Base-by-base conservation (phyloP, 306 rosid species). In the Quercus mongolica region DNA sequence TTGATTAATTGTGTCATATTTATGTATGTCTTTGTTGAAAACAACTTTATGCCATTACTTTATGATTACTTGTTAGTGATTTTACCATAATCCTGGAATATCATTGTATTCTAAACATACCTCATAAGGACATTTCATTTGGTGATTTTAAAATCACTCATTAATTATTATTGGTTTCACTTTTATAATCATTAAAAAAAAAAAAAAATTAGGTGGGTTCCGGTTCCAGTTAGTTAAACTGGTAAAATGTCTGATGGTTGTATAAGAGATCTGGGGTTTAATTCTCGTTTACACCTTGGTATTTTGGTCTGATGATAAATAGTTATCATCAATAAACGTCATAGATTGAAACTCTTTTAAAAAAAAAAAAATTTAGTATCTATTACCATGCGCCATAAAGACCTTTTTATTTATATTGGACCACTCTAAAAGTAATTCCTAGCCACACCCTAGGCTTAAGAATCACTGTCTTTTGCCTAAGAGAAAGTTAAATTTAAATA, bases 401-500 rank as follows among this genome's bases (percentile, higher is more conserved):
- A 62, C 25, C 20, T 25, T 4, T 0, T 33, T 4, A 4, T 33
- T 1, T 26, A 1, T 4, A 15, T 63, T 63, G 20, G 20, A 6
- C 20, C 5, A 15, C 69, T 63, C 38, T 62, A 25, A 28, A 62
- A 5, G 69, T 14, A 62, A 58, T 58, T 9, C 41, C 8, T 46
- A 25, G 7, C 33, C 14, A 11, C 17, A 18, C 46, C 70, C 70
- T 31, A 67, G 17, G 18, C 72, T 33, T 18, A 8, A 67, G 14
- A 33, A n/a, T 67, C 15, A 33, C 5, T 3, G 83, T 74, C 87
- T 89, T 81, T 81, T 64, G 21, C 79, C 81, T 25, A 79, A 80
- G 44, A 71, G 3, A 4, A 80, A 55, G n/a, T 70, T 58, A 19
- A 52, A 75, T 83, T 84, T 38, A 69, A 44, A 58, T 26, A 56